Conservation (phyloP, 306 rosid species). For the Acmispon strigosus region DNA sequence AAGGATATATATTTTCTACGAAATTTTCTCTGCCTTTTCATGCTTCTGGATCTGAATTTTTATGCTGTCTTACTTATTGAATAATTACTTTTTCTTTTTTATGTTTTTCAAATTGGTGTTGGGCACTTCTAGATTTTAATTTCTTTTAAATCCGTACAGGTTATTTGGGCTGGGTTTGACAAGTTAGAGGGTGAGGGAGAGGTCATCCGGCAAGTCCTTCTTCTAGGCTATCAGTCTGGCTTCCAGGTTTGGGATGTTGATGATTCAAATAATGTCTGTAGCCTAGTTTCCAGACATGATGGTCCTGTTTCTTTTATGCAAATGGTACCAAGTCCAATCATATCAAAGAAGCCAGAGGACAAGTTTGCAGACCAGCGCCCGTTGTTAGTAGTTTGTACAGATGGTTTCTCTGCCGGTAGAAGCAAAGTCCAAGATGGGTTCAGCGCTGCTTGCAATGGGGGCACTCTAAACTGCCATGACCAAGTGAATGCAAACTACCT, state of each 20-base stretch:
- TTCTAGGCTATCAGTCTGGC: slow-evolving; percentile 67
- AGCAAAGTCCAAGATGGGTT: slow-evolving; percentile 34
- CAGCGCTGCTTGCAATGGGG: slow-evolving; percentile 30
- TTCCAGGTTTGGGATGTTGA: slow-evolving; percentile 93
- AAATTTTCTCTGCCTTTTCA: not conserved
- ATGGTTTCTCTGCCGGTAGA: slow-evolving; percentile 40
- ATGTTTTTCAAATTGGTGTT: not conserved
- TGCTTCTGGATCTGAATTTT: not conserved
- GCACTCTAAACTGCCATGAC: slow-evolving; percentile 38
- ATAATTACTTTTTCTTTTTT: not conserved
- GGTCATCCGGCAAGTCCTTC: slow-evolving; percentile 46
- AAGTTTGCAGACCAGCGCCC: slow-evolving; percentile 59
- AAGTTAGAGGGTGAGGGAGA: slow-evolving; percentile 50
- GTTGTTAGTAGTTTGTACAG: slow-evolving; percentile 54
- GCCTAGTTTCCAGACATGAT: slow-evolving; percentile 55
- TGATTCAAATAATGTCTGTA: slow-evolving; percentile 65
- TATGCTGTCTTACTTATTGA: not conserved
- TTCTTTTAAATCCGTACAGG: slow-evolving; percentile 32
- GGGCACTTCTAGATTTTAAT: not conserved
- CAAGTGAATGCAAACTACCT: slow-evolving; percentile 34
- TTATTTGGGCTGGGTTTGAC: slow-evolving; percentile 87
- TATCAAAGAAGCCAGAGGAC: slow-evolving; percentile 41
- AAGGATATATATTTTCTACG: not conserved
- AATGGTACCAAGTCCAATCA: slow-evolving; percentile 59
- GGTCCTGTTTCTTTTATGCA: slow-evolving; percentile 67